These are phyloP conservation scores for Acacia melanoxylon DNA, from an alignment of 306 rosid species.

Conservation along the genomic window DNA sequence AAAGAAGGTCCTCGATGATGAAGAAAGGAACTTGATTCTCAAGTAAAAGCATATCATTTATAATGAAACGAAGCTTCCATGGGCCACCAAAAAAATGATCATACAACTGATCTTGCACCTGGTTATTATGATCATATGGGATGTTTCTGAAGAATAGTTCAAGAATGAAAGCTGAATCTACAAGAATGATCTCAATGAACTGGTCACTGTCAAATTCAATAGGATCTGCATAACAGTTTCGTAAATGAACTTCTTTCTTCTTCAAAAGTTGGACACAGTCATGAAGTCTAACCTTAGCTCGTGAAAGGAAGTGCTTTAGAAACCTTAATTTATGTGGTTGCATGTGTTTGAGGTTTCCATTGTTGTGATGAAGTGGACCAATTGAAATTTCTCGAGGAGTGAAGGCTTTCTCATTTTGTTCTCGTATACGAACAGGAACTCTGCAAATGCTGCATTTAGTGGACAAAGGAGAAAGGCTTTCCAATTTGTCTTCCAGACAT, in stretches of 20 bases:
- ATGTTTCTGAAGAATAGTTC: neutral
- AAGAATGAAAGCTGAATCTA: constrained; percentile 5
- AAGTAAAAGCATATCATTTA: neutral
- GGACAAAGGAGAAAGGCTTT: neutral
- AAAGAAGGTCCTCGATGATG: neutral
- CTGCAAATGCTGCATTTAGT: neutral
- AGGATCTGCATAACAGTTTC: neutral
- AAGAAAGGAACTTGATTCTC: constrained; percentile 24
- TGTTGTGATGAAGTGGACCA: neutral
- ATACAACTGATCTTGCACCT: neutral
- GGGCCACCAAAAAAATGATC: neutral
- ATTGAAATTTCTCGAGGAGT: constrained; percentile 5
- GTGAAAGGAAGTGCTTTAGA: neutral
- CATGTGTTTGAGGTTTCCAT: neutral
- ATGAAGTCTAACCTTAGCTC: neutral
- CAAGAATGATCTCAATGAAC: constrained; percentile 1
- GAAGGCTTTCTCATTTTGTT: neutral
- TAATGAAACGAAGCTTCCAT: neutral
- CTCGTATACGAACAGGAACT: neutral
- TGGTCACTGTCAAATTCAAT: neutral
- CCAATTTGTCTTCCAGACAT: neutral
- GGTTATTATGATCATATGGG: neutral
- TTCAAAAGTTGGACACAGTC: no score
- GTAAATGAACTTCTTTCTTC: neutral
- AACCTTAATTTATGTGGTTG: neutral